A percentile compares a stretch with the other conserved stretches of the same genome.
phyloP scores from a whole-genome alignment of 768 basidiomycete genomes.

The Neoboletus brunneissimus region DNA sequence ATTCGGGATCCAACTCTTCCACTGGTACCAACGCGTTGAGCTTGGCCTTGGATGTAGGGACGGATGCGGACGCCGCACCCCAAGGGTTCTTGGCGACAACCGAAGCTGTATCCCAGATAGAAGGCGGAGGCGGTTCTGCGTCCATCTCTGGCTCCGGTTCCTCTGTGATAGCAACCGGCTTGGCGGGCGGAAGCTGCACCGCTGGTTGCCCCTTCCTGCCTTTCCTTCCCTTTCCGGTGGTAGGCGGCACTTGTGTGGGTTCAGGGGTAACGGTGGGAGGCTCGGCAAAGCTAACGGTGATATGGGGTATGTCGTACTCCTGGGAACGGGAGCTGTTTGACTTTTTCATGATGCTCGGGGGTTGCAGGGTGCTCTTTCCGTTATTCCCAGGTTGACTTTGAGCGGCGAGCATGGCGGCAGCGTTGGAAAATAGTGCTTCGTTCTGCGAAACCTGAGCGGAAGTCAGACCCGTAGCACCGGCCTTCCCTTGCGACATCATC shows the following conservation, averaged over 20 bases:
- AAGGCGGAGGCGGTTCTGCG: slow-evolving; percentile 22
- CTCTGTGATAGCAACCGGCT: slow-evolving; percentile 17
- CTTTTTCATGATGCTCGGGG: slow-evolving; percentile 27
- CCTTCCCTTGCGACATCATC: slow-evolving; percentile 17
- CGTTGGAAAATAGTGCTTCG: slow-evolving; percentile 25
- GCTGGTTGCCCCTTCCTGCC: slow-evolving; percentile 23
- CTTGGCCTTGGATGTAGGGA: slow-evolving; percentile 5
- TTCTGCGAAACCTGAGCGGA: slow-evolving; percentile 23
- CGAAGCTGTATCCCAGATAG: slow-evolving; percentile 19
- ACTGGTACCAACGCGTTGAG: not conserved
- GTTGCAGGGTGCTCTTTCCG: slow-evolving; percentile 12
- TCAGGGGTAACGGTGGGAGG: not conserved
- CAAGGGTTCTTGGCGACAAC: slow-evolving; percentile 10
- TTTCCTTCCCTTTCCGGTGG: slow-evolving; percentile 23
- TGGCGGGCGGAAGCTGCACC: slow-evolving; percentile 8
- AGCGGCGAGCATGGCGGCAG: slow-evolving; percentile 13
- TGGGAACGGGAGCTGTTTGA: slow-evolving; percentile 26
- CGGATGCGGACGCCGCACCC: slow-evolving; percentile 3
- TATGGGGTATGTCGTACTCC: slow-evolving; percentile 26
- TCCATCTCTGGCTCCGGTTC: slow-evolving; percentile 16
- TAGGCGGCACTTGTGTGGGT: slow-evolving; percentile 8
- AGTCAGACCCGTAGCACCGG: slow-evolving; percentile 7
- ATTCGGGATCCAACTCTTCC: slow-evolving; percentile 9
- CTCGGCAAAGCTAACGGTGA: slow-evolving; percentile 27
- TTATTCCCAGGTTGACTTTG: slow-evolving; percentile 8